Evolutionary conservation across 192 early-diverging fungal genomes (phyloP), one percentile per base, ranked within the genome.

Genomic region (Dispira simplex): DNA sequence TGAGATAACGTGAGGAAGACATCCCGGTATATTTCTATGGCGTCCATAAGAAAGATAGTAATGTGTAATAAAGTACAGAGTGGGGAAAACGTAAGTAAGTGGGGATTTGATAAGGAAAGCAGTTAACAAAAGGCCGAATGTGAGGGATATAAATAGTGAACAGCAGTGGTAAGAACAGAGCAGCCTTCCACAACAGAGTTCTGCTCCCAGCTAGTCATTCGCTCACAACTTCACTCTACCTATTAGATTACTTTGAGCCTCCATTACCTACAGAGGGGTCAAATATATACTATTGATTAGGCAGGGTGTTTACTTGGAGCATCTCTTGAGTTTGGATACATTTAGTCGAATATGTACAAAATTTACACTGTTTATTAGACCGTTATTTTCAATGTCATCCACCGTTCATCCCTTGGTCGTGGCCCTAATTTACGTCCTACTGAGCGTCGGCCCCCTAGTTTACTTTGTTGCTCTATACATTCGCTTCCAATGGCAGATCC

Each of bases 1-100:
- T 60, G 58, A 32, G 58, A 11, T 44, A 60, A 43, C 39, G 32
- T 60, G 58, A 10, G 14, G 58, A 60, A 60, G 9, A 60, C 58
- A 18, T 60, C 58, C 4, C 44, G 58, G 58, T 60, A 60, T 10
- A 43, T 12, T 18, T 28, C 39, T 1, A 18, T 12, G 13, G 39
- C 27, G 26, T 44, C 32, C 55, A 57, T 20, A 23, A 27, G 13
- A 27, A 57, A 25, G n/a, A 14, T 14, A 51, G 49, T 8, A 51
- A 51, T 23, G 23, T 20, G 49, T 3, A 51, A 51, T 23, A 51
- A 51, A 51, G 49, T 18, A 51, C 49, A 51, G 23, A 20, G 49
- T 20, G 49, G 49, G 49, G 49, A 8, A 51, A 51, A 51, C 49
- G 49, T 4, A 1, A 51, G 49, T 8, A 23, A 23, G n/a, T 51